phyloP scores from a whole-genome alignment of 2,329 filamentous ascomycete genomes.

The Magnaporthales sp. region DNA sequence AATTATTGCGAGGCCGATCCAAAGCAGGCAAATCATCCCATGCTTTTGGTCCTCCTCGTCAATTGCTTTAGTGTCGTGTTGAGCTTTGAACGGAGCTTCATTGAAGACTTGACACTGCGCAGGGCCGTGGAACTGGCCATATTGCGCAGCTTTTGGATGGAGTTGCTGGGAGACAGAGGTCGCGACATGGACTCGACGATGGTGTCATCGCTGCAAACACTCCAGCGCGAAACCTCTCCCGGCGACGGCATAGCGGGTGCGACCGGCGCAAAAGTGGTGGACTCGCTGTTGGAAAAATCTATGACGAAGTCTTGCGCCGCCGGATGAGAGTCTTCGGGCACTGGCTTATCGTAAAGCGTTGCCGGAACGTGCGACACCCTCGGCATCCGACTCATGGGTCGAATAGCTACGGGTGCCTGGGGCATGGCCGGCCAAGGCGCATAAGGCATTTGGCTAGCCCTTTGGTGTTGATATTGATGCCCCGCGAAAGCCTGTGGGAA shows the following conservation, averaged over 20 bases:
- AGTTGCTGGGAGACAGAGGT: conserved; percentile 1
- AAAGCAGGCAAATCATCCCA: not conserved
- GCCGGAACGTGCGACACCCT: not conserved
- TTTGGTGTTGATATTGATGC: not conserved
- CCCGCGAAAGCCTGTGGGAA: not conserved
- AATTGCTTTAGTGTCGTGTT: conserved; percentile 1
- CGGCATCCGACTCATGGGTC: not conserved
- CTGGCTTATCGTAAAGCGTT: not conserved
- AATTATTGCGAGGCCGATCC: too few species aligned
- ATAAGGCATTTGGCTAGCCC: not conserved
- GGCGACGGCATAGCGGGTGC: not conserved
- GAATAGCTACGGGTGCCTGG: not conserved
- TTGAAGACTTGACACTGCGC: not conserved
- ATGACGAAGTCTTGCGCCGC: not conserved
- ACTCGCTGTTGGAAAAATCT: not conserved
- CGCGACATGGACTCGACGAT: not conserved
- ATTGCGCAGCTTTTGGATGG: conserved; percentile 3
- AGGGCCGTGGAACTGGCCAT: conserved; percentile 3
- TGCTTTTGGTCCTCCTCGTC: not conserved
- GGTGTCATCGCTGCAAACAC: conserved; percentile 4
- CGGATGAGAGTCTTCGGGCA: not conserved
- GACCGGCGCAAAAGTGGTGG: not conserved
- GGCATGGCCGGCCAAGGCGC: not conserved
- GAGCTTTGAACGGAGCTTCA: not conserved
- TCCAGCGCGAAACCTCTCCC: conserved; percentile 2